A percentile compares a stretch with the other conserved stretches of the same genome.
Evolutionary conservation across 2,329 filamentous ascomycete species (phyloP).

Genomic region (Phaeosphaeriaceae sp.): DNA sequence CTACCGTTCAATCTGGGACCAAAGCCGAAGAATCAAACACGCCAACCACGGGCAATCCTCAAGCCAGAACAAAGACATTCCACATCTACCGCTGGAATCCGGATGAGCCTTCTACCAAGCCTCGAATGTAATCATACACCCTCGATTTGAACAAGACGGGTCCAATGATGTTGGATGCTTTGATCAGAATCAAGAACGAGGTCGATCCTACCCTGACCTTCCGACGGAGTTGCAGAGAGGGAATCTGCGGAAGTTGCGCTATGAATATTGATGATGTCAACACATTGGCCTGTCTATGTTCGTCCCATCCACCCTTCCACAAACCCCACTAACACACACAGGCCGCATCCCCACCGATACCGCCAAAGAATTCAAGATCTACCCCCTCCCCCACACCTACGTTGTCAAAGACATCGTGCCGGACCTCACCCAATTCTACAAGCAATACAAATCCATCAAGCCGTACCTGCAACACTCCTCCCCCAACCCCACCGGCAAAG

Average conservation of each 20-base stretch:
- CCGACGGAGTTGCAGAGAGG: slow-evolving; percentile 93
- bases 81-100: slow-evolving; percentile 99
- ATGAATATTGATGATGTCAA: slow-evolving; percentile 99
- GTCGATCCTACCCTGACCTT: slow-evolving; percentile 96
- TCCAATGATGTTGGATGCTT: slow-evolving; percentile 95
- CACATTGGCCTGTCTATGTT: slow-evolving; percentile 97
- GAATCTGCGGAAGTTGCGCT: slow-evolving; percentile 97
- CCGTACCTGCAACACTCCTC: slow-evolving; percentile 94
- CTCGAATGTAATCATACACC: slow-evolving; percentile 91
- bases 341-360: slow-evolving; percentile 92
- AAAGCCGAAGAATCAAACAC: no score
- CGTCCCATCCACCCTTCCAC: slow-evolving; percentile 53
- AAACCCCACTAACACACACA: no score
- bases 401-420: slow-evolving; percentile 99
- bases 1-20: no score
- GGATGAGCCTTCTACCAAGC: slow-evolving; percentile 89
- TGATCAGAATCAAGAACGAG: slow-evolving; percentile 99
- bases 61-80: no score
- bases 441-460: slow-evolving; percentile 99
- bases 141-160: slow-evolving; percentile 99
- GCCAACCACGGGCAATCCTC: no score
- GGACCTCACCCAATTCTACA: slow-evolving; percentile 98
- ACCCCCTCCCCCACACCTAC: slow-evolving; percentile 97
- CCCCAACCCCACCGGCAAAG: slow-evolving; percentile 82
- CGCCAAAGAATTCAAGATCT: slow-evolving; percentile 85